Conservation (phyloP, 495 filamentous ascomycete genomes). For the Aspergillus homomorphus region DNA sequence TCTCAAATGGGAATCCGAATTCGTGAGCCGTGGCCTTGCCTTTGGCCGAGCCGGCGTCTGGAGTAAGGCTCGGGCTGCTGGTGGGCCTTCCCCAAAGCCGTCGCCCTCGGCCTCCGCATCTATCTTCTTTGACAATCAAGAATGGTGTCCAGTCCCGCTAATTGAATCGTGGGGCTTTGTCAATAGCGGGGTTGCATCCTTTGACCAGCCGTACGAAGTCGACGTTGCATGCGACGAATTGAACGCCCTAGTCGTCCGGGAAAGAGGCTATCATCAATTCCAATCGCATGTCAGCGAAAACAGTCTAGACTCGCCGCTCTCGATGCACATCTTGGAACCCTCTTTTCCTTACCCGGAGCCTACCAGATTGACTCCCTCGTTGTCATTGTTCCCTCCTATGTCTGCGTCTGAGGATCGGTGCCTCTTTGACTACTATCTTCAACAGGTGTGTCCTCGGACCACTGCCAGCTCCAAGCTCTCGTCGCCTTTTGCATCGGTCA, state of each 20-base stretch:
- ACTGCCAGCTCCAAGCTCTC: slow-evolving; percentile 33
- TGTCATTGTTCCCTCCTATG: slow-evolving; percentile 32
- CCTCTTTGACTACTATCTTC: slow-evolving; percentile 44
- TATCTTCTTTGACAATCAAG: slow-evolving; percentile 20
- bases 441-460: slow-evolving; percentile 43
- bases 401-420: slow-evolving; percentile 26
- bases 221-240: slow-evolving; percentile 30
- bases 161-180: slow-evolving; percentile 39
- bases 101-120: slow-evolving; percentile 16
- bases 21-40: slow-evolving; percentile 40
- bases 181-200: slow-evolving; percentile 34
- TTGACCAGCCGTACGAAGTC: slow-evolving; percentile 29
- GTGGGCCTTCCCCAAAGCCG: slow-evolving; percentile 8
- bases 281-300: not conserved
- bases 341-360: slow-evolving; percentile 1
- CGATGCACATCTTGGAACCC: not conserved
- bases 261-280: not conserved
- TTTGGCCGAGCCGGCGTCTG: slow-evolving; percentile 45
- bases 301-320: not conserved
- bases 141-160: slow-evolving; percentile 31
- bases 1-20: slow-evolving; percentile 48
- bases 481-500: slow-evolving; percentile 43
- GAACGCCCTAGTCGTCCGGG: slow-evolving; percentile 20
- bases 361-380: slow-evolving; percentile 12
- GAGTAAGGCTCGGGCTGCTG: slow-evolving; percentile 31